Base-by-base conservation (phyloP, 345 rosid species). In the Populus deltoides region DNA sequence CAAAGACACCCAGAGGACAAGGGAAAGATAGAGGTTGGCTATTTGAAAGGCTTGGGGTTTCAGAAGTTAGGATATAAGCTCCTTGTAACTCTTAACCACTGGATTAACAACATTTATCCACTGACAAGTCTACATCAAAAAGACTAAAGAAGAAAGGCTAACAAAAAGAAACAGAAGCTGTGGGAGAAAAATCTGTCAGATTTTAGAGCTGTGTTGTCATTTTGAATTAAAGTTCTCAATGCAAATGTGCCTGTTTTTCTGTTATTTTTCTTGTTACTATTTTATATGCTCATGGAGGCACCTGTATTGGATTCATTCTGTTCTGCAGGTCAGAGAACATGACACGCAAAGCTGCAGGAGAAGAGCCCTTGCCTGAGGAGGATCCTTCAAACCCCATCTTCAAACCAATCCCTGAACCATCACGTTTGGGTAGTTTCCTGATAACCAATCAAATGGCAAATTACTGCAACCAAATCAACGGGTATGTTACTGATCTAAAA, bases 391-490 rank as follows among this genome's bases (percentile, higher is more conserved):
- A 97, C 86, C 93, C 99, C 24, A 83, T 92, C 66, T 97, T 97
- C 73, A 97, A 97, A 88, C 90, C 97, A 29, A 87, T 91, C 55
- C 94, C 92, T 43, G 99, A 97, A 79, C 99, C 99, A 57, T 86
- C 99, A 20, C 94, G 97, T 47, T 82, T 97, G 86, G 99, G 92
- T 84, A 91, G 98, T 87, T 97, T 97, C 82, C 98, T 97, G 45
- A 84, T 92, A 81, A 88, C 98, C 79, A 97, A 97, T 86, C 98
- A 92, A 81, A 89, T 94, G 70, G 72, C 97, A 62, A 94, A 94
- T 86, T 94, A 90, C 77, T 97, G 99, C 90, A 93, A 89, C 89
- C 99, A 97, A 88, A 90, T 97, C 84, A 97, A 97, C 29, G 97
- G 96, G 99, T 97, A 90, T 35, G 90, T 77, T 75, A 16, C 45